Evolutionary conservation across 2,329 filamentous ascomycete genomes (phyloP).

Genomic region (Microdochium paspali): DNA sequence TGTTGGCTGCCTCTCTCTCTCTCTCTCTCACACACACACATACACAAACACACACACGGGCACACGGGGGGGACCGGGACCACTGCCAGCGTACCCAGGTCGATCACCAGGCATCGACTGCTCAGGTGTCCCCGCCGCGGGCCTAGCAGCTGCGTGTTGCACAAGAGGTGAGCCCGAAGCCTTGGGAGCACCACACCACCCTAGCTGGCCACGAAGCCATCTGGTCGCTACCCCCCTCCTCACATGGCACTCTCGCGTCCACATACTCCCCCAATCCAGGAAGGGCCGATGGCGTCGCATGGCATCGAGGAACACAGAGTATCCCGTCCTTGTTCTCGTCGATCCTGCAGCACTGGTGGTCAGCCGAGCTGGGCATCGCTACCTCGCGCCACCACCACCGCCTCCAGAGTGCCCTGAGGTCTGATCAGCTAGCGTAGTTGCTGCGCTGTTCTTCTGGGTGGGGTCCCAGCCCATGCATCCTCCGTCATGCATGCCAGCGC

Average conservation of each 20-base stretch:
- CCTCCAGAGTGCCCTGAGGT: not conserved
- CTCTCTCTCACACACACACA: too few relatives aligned
- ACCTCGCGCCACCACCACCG: constrained; percentile 5
- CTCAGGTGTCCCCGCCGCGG: not conserved
- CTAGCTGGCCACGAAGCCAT: not conserved
- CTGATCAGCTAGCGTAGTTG: constrained; percentile 9
- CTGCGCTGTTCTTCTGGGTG: constrained; percentile 36
- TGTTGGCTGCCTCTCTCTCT: too few relatives aligned
- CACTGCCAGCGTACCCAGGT: not conserved
- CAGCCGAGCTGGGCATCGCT: constrained; percentile 12
- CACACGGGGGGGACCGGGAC: not conserved
- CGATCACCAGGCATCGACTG: not conserved
- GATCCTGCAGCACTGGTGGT: not conserved
- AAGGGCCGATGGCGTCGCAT: not conserved
- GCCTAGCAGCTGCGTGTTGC: not conserved
- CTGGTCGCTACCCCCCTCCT: not conserved
- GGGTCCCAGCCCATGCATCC: constrained; percentile 42
- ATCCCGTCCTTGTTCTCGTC: not conserved
- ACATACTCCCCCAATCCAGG: not conserved
- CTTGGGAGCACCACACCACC: not conserved
- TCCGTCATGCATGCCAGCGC: constrained; percentile 51
- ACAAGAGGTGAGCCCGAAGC: constrained; percentile 1
- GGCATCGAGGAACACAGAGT: not conserved
- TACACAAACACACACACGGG: too few relatives aligned
- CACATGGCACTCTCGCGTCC: not conserved